Conservation (phyloP, 1,139 yeast species). For the Blastobotrys serpentis region DNA sequence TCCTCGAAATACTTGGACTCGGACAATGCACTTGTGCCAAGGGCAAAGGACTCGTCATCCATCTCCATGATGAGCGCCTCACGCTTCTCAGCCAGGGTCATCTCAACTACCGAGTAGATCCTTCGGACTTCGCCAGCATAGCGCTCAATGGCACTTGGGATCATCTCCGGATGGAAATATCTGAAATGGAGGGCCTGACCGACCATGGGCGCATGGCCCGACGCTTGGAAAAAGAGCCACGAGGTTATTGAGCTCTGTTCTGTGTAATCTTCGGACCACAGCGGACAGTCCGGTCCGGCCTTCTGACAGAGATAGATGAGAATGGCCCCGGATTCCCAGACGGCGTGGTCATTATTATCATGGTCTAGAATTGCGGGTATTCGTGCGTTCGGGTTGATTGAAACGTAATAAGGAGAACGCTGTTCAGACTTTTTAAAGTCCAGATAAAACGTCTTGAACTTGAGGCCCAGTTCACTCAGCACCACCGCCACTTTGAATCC, state of each 20-base stretch:
- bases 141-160: slow-evolving; percentile 86
- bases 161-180: slow-evolving; percentile 83
- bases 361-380: slow-evolving; percentile 95
- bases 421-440: slow-evolving; percentile 90
- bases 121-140: slow-evolving; percentile 92
- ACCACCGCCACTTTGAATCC: slow-evolving; percentile 95
- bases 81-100: slow-evolving; percentile 91
- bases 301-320: slow-evolving; percentile 70
- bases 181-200: slow-evolving; percentile 95
- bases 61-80: slow-evolving; percentile 88
- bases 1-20: slow-evolving; percentile 86
- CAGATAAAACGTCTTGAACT: slow-evolving; percentile 77
- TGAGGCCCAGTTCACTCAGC: slow-evolving; percentile 75
- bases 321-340: slow-evolving; percentile 96
- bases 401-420: slow-evolving; percentile 87
- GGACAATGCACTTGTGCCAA: slow-evolving; percentile 84
- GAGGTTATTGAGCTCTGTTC: slow-evolving; percentile 86
- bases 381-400: slow-evolving; percentile 90
- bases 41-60: slow-evolving; percentile 82
- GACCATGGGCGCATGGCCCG: slow-evolving; percentile 97
- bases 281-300: slow-evolving; percentile 62
- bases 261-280: slow-evolving; percentile 76
- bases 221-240: slow-evolving; percentile 93
- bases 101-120: slow-evolving; percentile 90
- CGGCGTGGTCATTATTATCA: slow-evolving; percentile 68